A percentile compares a stretch with the other conserved stretches of the same genome.
Conservation (phyloP, 202 grass and related monocot genomes). For the Cymbopogon flexuosus region DNA sequence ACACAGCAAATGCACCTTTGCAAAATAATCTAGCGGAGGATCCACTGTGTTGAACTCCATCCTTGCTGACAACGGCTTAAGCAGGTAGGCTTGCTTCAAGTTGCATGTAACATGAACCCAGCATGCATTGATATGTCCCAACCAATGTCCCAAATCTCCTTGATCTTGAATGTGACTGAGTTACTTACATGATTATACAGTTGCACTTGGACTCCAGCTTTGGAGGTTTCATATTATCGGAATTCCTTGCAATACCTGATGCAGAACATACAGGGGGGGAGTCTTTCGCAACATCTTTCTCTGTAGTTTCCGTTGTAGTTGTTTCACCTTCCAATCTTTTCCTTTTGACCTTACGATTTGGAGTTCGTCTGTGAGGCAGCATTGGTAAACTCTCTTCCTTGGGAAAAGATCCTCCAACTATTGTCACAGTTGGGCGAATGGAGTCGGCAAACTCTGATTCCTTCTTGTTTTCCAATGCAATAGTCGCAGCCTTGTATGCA, state of each 20-base stretch:
- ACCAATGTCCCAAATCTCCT: background rate
- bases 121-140: background rate
- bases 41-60: background rate
- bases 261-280: conserved; percentile 34
- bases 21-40: conserved; percentile 35
- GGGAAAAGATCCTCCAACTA: conserved; percentile 37
- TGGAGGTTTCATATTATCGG: conserved; percentile 58
- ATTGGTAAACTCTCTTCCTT: conserved; percentile 39
- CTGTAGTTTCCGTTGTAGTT: background rate
- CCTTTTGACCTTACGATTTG: conserved; percentile 62
- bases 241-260: conserved; percentile 47
- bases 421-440: conserved; percentile 35
- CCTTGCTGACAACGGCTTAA: background rate
- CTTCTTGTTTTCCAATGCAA: conserved; percentile 57
- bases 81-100: background rate
- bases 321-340: conserved; percentile 68
- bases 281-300: conserved; percentile 32
- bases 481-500: conserved; percentile 66
- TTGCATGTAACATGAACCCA: background rate
- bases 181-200: conserved; percentile 88
- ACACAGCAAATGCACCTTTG: conserved; percentile 43
- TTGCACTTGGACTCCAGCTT: conserved; percentile 93
- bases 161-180: background rate
- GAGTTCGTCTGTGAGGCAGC: conserved; percentile 35
- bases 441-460: conserved; percentile 19